A percentile compares a stretch with the other conserved stretches of the same genome.
Evolutionary conservation across 176 grass and related monocot species (phyloP).

Genomic region (Elymus sibiricus): DNA sequence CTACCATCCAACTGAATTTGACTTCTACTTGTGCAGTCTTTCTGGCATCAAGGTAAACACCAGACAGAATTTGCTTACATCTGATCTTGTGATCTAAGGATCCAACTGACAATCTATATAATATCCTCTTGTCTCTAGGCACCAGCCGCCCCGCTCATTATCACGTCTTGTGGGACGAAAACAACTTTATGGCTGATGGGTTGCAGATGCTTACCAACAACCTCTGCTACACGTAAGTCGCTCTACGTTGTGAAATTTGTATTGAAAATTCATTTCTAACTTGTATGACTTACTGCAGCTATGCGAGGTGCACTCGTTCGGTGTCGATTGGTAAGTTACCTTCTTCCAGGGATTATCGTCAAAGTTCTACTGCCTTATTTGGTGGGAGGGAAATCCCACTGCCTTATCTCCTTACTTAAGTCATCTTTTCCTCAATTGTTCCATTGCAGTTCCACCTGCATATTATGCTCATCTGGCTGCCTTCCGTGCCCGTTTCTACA

Average conservation of each 20-base stretch:
- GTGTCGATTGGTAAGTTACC: slow-evolving; percentile 71
- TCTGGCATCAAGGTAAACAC: slow-evolving; percentile 70
- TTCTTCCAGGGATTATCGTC: neutral
- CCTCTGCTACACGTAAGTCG: slow-evolving; percentile 88
- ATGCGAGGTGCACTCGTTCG: slow-evolving; percentile 84
- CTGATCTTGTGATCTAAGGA: neutral
- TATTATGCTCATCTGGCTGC: no score
- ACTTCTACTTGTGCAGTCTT: slow-evolving; percentile 93
- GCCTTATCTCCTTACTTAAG: neutral
- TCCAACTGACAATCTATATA: neutral
- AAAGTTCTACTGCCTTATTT: neutral
- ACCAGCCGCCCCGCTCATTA: slow-evolving; percentile 95
- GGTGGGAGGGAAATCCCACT: neutral
- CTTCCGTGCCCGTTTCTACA: no score
- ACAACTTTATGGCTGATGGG: slow-evolving; percentile 74
- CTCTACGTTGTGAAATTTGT: neutral
- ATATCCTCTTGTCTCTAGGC: slow-evolving; percentile 19
- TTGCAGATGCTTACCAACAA: slow-evolving; percentile 89
- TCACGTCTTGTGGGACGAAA: slow-evolving; percentile 92
- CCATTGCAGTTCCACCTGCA: no score
- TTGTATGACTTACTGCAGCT: slow-evolving; percentile 43
- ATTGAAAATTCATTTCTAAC: neutral
- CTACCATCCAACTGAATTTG: slow-evolving; percentile 90
- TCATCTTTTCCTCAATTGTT: neutral
- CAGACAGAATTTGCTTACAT: neutral